Base-by-base conservation (phyloP, 768 basidiomycete genomes). In the Suillus lakei region DNA sequence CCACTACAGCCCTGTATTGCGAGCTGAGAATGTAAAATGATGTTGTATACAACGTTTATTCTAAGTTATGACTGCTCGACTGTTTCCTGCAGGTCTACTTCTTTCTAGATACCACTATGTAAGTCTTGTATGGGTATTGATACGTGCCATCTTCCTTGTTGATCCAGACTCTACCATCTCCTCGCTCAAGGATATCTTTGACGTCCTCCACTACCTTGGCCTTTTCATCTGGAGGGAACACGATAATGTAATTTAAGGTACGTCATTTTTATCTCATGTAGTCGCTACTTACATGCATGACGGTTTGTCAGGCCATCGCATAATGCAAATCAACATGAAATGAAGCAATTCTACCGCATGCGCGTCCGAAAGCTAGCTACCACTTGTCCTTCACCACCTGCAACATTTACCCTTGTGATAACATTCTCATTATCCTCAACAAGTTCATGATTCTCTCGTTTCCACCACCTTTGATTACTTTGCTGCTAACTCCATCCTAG, bases 91-190 rank as follows among this genome's bases (percentile, higher is more conserved):
- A 10, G 4, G 0, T 46, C 34, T 70, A 83, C 73, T 82, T 83
- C 80, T 80, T 84, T 68, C 72, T 78, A 21, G 78, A 69, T 38
- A 90, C 71, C 8, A 93, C 85, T 28, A 91, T 81, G 59, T 80
- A 82, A 5, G 88, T 89, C 74, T 85, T 84, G 81, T 95, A 95
- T 0, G 91, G 91, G 74, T 93, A 96, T 70, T 91, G 84, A 73
- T 96, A 97, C 10, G 86, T 75, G 0, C 93, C 93, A 60, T 86
- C 77, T 50, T 78, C 78, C 77, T 93, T 79, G 72, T 97, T 86
- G 21, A 95, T 86, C 93, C 93, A 96, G 26, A 81, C 81, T 70
- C 84, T 87, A 2, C 84, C 89, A 10, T 91, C 85, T 23, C 88
- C 88, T 32, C 76, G 78, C 61, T 84, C 74, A 2, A 94, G 73